phyloP scores from a whole-genome alignment of 2,329 filamentous ascomycete genomes.

The Ramularia endophylla region DNA sequence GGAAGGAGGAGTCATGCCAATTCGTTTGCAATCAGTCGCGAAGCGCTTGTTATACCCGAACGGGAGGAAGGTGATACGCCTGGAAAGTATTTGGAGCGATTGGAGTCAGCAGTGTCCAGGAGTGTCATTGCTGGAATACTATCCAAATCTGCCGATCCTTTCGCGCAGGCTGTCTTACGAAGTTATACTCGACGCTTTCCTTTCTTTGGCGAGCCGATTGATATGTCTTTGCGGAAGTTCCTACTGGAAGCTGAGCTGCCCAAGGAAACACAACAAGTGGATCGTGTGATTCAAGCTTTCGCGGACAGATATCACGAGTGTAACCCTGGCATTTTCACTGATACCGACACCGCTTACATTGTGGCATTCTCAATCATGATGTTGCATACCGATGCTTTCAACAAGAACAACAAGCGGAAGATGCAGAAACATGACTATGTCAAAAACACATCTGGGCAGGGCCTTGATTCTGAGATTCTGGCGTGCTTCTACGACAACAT shows the following conservation, averaged over 20 bases:
- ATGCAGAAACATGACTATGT: constrained; percentile 96
- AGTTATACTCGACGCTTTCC: constrained; percentile 95
- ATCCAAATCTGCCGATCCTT: constrained; percentile 79
- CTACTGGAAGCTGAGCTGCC: constrained; percentile 95
- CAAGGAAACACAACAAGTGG: constrained; percentile 97
- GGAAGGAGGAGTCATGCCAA: constrained; percentile 73
- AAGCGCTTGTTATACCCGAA: constrained; percentile 65
- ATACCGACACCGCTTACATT: constrained; percentile 93
- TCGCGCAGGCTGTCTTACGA: constrained; percentile 74
- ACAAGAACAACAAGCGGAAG: constrained; percentile 99
- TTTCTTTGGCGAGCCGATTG: constrained; percentile 95
- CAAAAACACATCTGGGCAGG: constrained; percentile 87
- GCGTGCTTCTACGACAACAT: constrained; percentile 99
- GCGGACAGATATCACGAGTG: constrained; percentile 97
- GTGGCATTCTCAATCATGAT: constrained; percentile 96
- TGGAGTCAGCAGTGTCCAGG: constrained; percentile 74
- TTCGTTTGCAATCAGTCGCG: constrained; percentile 70
- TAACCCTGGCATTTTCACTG: constrained; percentile 90
- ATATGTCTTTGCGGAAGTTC: constrained; percentile 94
- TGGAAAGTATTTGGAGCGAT: constrained; percentile 75
- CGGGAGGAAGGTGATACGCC: constrained; percentile 83
- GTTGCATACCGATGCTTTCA: constrained; percentile 97
- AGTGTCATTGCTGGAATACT: constrained; percentile 79
- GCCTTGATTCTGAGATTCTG: constrained; percentile 86
- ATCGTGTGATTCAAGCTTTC: constrained; percentile 88